Base-by-base conservation (phyloP, 2,329 filamentous ascomycete genomes). In the Biscogniauxia mediterranea region DNA sequence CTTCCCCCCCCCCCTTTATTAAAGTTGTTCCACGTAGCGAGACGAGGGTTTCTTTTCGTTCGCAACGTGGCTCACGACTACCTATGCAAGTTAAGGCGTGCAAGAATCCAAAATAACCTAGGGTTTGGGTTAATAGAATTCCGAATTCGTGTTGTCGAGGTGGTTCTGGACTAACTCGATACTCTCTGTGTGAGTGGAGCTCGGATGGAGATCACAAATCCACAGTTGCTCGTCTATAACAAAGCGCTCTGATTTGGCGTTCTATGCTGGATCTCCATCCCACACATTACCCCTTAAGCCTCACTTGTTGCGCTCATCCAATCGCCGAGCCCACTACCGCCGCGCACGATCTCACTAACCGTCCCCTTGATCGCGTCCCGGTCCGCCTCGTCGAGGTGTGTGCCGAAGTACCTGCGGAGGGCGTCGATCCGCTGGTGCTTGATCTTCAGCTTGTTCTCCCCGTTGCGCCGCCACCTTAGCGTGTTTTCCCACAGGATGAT, bases 381-480 rank as follows among this genome's bases (percentile, higher is more conserved):
- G n/a, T 57, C 55, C 46, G 26, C 49, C 46, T 57, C 46, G 2
- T 52, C 49, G 20, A 57, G n/a, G 42, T 38, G 5, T 3, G 52
- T 57, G 17, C 49, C 55, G 19, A 52, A 57, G 49, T 52, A 57
- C 49, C 49, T 51, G 21, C 23, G 11, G 15, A 57, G 25, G 5
- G 49, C 55, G 11, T 52, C 55, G 15, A 57, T 17, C 23, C 55
- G 4, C 49, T 52, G 9, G 11, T 15, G 26, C 49, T 52, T 52
- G 21, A 52, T 38, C 23, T 38, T 15, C 5, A 51, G 17, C 38
- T 78, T 74, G n/a, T 74, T 74, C 59, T 76, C 59, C 20, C 77
- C 79, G 11, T 66, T 60, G 11, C 78, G 57, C 56, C 76, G 71
- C 69, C 68, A 74, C 64, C 81, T 82, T 21, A 83, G 71, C 53